phyloP scores from a whole-genome alignment of 257 asterid species.

The Avicennia marina region DNA sequence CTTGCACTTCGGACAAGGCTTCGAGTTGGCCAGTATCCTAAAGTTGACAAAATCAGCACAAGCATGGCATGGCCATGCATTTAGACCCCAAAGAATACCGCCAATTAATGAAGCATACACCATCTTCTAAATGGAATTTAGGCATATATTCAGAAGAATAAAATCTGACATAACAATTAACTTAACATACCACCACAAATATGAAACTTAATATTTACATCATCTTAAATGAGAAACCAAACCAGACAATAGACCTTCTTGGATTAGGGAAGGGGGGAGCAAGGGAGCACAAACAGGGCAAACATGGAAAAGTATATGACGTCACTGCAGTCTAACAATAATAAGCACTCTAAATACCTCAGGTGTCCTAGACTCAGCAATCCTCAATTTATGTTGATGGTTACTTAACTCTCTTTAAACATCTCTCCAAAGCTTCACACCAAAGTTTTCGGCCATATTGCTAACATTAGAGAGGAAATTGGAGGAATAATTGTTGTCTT shows the following conservation, averaged over 20 bases:
- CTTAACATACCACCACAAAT: neutral
- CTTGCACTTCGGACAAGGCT: constrained; percentile 99
- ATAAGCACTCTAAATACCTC: too few species aligned
- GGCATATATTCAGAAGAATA: neutral
- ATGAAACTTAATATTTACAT: neutral
- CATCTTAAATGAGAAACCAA: neutral
- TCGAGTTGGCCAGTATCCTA: constrained; percentile 97
- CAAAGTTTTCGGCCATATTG: too few species aligned
- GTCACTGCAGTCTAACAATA: too few species aligned
- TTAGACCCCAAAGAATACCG: constrained; percentile 11
- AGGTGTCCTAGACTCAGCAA: too few species aligned
- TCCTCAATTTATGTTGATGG: too few species aligned
- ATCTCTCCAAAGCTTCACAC: too few species aligned
- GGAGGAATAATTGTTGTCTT: too few species aligned
- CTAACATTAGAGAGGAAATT: too few species aligned
- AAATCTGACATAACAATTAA: too few species aligned
- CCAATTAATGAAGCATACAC: neutral
- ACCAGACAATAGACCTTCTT: neutral
- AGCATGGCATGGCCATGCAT: neutral
- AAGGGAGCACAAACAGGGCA: neutral
- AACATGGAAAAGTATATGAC: too few species aligned
- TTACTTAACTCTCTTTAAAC: too few species aligned
- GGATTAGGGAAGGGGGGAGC: neutral
- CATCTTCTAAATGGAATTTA: neutral
- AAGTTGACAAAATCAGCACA: constrained; percentile 17